Conservation (phyloP, 2,329 filamentous ascomycete species). For the Pestalotiopsis sp. region DNA sequence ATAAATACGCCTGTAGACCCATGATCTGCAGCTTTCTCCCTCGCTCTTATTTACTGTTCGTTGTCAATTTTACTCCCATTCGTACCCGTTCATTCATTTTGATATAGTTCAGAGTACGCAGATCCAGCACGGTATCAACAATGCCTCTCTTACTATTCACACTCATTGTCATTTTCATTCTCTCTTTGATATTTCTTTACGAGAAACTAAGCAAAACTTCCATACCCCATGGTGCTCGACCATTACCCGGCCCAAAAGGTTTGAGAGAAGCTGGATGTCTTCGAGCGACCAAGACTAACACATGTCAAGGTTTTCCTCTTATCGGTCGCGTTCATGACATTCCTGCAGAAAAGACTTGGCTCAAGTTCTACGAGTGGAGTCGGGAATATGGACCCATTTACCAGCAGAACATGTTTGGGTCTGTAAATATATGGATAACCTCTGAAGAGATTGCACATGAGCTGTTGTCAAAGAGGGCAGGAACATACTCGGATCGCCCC, state of each 20-base stretch:
- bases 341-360: conserved; percentile 41
- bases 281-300: background rate
- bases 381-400: conserved; percentile 49
- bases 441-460: conserved; percentile 47
- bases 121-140: background rate
- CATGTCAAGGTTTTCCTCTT: conserved; percentile 38
- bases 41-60: background rate
- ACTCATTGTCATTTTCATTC: background rate
- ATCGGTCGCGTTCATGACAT: conserved; percentile 49
- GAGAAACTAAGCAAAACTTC: background rate
- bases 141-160: background rate
- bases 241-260: conserved; percentile 8
- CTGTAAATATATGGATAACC: conserved; percentile 49
- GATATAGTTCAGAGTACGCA: background rate
- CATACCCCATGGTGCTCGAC: background rate
- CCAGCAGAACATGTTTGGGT: conserved; percentile 46
- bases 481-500: conserved; percentile 50
- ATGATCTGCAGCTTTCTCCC: background rate
- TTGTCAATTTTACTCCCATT: background rate
- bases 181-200: background rate
- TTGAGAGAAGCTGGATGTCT: background rate
- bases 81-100: background rate
- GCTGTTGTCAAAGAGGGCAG: conserved; percentile 40
- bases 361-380: conserved; percentile 51
- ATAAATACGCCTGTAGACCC: background rate